A percentile compares a stretch with the other conserved stretches of the same genome.
phyloP scores from a whole-genome alignment of 164 flowering plant species.

The Stephania japonica region DNA sequence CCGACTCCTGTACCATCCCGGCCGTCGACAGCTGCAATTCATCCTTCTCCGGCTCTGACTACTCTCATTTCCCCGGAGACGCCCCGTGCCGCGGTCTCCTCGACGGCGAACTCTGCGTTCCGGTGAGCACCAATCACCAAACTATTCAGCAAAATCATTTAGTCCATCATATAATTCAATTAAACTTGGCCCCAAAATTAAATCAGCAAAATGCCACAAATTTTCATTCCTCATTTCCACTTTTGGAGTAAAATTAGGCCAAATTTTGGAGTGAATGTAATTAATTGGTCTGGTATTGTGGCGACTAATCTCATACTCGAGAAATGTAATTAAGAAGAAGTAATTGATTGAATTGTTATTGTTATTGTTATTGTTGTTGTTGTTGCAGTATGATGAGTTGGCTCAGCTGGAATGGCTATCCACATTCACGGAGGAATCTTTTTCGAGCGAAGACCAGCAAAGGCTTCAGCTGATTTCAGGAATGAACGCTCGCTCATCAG shows the following conservation, averaged over 20 bases:
- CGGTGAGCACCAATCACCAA: constrained; percentile 36
- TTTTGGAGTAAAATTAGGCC: neutral
- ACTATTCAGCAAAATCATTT: no score
- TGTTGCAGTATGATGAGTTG: constrained; percentile 78
- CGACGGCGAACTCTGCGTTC: constrained; percentile 72
- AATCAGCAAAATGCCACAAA: neutral
- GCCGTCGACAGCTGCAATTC: constrained; percentile 68
- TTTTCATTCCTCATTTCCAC: neutral
- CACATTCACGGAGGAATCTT: constrained; percentile 85
- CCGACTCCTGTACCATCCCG: constrained; percentile 54
- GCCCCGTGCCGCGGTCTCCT: constrained; percentile 26
- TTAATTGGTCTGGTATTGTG: no score
- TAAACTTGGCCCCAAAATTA: neutral
- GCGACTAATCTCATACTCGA: no score
- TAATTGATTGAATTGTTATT: neutral
- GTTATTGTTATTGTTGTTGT: neutral
- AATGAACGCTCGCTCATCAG: constrained; percentile 26
- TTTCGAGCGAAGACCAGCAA: constrained; percentile 61
- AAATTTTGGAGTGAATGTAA: neutral
- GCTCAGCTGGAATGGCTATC: constrained; percentile 98
- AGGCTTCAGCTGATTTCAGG: constrained; percentile 51
- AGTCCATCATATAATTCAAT: no score
- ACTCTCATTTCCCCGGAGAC: constrained; percentile 30
- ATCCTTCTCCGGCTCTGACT: constrained; percentile 47
- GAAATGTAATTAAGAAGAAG: neutral